A percentile compares a stretch with the other conserved stretches of the same genome.
Evolutionary conservation across 2,329 filamentous ascomycete species (phyloP).

Genomic region (Penicillium hesseltinei): DNA sequence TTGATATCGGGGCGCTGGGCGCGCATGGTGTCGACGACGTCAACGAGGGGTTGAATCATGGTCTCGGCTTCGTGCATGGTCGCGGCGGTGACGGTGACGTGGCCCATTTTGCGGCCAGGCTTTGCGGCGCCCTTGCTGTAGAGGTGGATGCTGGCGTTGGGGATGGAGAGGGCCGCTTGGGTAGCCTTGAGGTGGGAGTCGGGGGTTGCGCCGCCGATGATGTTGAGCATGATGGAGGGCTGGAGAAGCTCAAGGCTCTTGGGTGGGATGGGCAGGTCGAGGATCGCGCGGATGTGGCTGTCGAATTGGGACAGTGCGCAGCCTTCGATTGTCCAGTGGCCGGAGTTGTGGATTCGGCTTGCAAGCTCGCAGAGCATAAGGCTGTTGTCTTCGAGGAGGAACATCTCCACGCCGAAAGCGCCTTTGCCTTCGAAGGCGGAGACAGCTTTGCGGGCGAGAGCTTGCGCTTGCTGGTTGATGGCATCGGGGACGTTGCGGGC

Average conservation of each 20-base stretch:
- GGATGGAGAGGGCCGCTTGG: slow-evolving; percentile 56
- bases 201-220: slow-evolving; percentile 58
- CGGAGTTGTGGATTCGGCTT: slow-evolving; percentile 82
- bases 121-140: slow-evolving; percentile 87
- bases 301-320: slow-evolving; percentile 89
- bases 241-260: slow-evolving; percentile 48
- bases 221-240: slow-evolving; percentile 56
- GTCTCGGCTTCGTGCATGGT: slow-evolving; percentile 67
- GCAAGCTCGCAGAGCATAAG: slow-evolving; percentile 86
- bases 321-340: slow-evolving; percentile 93
- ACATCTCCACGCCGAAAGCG: slow-evolving; percentile 96
- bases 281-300: slow-evolving; percentile 80
- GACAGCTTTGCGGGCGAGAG: slow-evolving; percentile 76
- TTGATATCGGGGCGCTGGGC: slow-evolving; percentile 48
- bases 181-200: slow-evolving; percentile 61
- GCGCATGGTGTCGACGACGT: slow-evolving; percentile 76
- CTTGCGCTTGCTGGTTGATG: slow-evolving; percentile 65
- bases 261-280: slow-evolving; percentile 63
- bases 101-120: slow-evolving; percentile 89
- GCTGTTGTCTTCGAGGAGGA: slow-evolving; percentile 69
- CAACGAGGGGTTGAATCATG: slow-evolving; percentile 67
- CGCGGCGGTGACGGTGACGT: slow-evolving; percentile 76
- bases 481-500: slow-evolving; percentile 66
- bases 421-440: slow-evolving; percentile 80
- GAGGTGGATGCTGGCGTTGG: slow-evolving; percentile 69